Base-by-base conservation (phyloP, 768 basidiomycete species). In the Lactarius hengduanensis region DNA sequence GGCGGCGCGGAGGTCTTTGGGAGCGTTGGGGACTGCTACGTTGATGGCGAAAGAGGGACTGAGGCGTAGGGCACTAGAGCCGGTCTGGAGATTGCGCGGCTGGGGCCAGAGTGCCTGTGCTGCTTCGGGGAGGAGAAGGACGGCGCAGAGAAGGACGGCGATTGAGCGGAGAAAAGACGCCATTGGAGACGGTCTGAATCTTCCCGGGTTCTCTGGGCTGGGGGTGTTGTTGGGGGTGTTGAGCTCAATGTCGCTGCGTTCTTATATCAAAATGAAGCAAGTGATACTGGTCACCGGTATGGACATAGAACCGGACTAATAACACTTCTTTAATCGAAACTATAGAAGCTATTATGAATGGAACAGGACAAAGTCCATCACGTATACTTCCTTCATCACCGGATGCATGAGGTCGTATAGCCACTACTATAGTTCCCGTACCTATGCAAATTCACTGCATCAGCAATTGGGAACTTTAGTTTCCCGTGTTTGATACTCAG, bases 1-100 rank as follows among this genome's bases (percentile, higher is more conserved):
- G 50, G 89, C 89, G 26, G 80, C 82, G 26, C 78, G 66, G 50
- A 91, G 78, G 74, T 91, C 89, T 22, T 74, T 68, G 0, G 88
- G 86, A 0, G 83, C 74, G 56, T 78, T 74, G 28, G 74, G 64
- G 41, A 85, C 72, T n/a, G 76, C 68, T 68, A 84, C 64, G 9
- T 77, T 72, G 73, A 90, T 87, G 63, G 75, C 72, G 72, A 91
- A 90, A 32, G 71, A 64, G 0, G 79, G 69, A 0, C 83, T 77
- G 57, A 91, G 82, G 18, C 66, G 71, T 34, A 78, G 68, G 15
- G 75, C 67, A 9, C 59, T 70, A 3, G 73, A 64, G 32, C 80
- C 80, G 0, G 75, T 74, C 43, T 65, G 18, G 54, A 76, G 38
- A 16, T 28, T 58, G 54, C 67, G 71, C 0, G 80, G 80, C 54